Evolutionary conservation across 139 green algal species (phyloP).

Genomic region (Auxenochlorella pyrenoidosa): DNA sequence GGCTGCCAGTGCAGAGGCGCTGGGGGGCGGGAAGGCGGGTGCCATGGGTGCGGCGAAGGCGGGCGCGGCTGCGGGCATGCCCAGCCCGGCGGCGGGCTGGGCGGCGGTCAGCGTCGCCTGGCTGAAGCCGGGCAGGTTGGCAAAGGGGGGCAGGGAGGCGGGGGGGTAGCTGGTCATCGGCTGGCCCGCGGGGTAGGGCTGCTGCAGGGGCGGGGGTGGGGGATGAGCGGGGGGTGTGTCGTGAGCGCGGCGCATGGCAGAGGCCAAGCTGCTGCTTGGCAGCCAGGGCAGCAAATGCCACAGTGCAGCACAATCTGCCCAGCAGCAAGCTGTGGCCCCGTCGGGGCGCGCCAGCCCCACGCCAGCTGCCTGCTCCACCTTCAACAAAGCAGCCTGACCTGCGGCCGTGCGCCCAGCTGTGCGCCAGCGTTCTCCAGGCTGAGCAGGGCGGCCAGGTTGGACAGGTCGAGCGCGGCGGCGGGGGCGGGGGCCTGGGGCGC

Average conservation of each 20-base stretch:
- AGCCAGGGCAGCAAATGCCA: neutral
- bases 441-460: constrained; percentile 47
- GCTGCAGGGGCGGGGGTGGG: neutral
- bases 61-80: neutral
- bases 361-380: too few relatives aligned
- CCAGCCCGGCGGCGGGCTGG: neutral
- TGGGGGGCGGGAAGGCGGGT: neutral
- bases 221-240: neutral
- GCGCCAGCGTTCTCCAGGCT: constrained; percentile 32
- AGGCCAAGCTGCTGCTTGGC: neutral
- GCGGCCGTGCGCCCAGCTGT: neutral
- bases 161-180: neutral
- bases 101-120: neutral
- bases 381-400: too few relatives aligned
- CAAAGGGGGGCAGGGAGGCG: neutral
- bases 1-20: neutral
- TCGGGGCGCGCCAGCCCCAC: too few relatives aligned
- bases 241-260: neutral
- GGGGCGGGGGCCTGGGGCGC: neutral
- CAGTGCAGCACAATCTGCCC: too few relatives aligned
- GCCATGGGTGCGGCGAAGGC: neutral
- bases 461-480: constrained; percentile 4
- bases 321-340: neutral
- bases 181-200: constrained; percentile 3
- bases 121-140: constrained; percentile 31